Evolutionary conservation across 805 yeast genomes (phyloP).

Genomic region (Clavispora asparagi): DNA sequence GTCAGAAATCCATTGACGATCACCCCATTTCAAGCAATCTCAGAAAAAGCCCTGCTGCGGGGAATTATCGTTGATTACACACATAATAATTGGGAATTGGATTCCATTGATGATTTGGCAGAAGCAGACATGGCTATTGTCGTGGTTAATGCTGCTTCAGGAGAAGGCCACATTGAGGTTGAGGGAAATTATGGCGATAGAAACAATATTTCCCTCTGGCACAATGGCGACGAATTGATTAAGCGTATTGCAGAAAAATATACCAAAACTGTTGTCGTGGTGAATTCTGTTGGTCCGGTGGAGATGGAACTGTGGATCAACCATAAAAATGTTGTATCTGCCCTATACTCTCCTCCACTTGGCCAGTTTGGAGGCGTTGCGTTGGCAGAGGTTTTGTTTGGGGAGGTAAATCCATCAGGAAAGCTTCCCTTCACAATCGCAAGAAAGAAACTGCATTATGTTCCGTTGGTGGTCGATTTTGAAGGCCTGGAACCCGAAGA

Average conservation of each 20-base stretch:
- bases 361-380: slow-evolving; percentile 58
- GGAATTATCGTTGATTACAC: slow-evolving; percentile 43
- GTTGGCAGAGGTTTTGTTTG: slow-evolving; percentile 53
- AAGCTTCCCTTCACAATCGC: slow-evolving; percentile 62
- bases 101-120: slow-evolving; percentile 39
- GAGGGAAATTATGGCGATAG: slow-evolving; percentile 59
- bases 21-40: slow-evolving; percentile 56
- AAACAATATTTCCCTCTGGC: slow-evolving; percentile 50
- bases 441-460: slow-evolving; percentile 42
- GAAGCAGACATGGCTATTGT: slow-evolving; percentile 52
- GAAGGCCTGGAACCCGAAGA: slow-evolving; percentile 34
- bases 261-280: slow-evolving; percentile 51
- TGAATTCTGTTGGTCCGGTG: slow-evolving; percentile 59
- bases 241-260: slow-evolving; percentile 44
- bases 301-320: slow-evolving; percentile 55
- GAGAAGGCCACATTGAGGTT: slow-evolving; percentile 55
- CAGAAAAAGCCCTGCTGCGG: slow-evolving; percentile 39
- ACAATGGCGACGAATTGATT: slow-evolving; percentile 52
- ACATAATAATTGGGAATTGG: slow-evolving; percentile 43
- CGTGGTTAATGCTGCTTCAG: slow-evolving; percentile 50
- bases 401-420: slow-evolving; percentile 61
- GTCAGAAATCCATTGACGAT: slow-evolving; percentile 51
- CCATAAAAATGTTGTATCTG: slow-evolving; percentile 53
- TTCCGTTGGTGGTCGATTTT: slow-evolving; percentile 37
- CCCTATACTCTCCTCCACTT: slow-evolving; percentile 50